Percentiles rank a stretch among this genome's conserved stretches.
Evolutionary conservation across 179 eudicot genomes (phyloP).

Genomic region (Nepenthes alata): DNA sequence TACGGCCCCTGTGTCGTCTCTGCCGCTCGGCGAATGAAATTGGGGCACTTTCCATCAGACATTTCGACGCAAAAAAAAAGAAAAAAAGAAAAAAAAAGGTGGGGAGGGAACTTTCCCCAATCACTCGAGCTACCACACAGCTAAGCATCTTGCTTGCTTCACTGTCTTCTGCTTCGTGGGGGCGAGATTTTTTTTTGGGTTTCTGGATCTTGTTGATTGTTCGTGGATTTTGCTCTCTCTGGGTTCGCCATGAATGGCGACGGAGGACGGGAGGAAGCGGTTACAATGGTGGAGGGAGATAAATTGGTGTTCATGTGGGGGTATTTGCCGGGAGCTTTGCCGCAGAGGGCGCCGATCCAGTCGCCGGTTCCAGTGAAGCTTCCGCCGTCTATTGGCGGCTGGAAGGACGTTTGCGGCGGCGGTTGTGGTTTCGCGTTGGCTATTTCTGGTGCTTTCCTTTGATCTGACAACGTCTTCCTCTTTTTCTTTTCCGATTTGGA

Average conservation of each 20-base stretch:
- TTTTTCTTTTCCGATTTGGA: not conserved
- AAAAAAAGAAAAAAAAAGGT: not conserved
- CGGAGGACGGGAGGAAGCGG: constrained; percentile 22
- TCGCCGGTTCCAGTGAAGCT: constrained; percentile 52
- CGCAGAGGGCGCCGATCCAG: constrained; percentile 71
- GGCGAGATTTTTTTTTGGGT: not conserved
- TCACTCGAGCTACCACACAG: not conserved
- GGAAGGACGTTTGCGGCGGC: constrained; percentile 90
- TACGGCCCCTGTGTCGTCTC: constrained; percentile 23
- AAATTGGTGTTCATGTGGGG: constrained; percentile 80
- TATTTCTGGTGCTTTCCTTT: constrained; percentile 47
- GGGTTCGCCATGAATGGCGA: constrained; percentile 31
- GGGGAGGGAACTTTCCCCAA: not conserved
- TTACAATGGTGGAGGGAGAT: constrained; percentile 12
- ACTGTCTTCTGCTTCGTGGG: not conserved
- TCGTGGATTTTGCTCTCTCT: not conserved
- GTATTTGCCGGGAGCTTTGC: constrained; percentile 84
- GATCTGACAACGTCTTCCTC: not conserved
- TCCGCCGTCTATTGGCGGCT: constrained; percentile 32
- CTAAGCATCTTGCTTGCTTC: not conserved
- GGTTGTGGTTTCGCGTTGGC: constrained; percentile 98
- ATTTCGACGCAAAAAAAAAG: not conserved
- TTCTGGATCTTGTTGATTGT: not conserved
- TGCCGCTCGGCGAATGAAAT: constrained; percentile 6
- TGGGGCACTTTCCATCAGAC: constrained; percentile 11